Conservation (phyloP, 305 asterid species). For the Solanum hybrid region DNA sequence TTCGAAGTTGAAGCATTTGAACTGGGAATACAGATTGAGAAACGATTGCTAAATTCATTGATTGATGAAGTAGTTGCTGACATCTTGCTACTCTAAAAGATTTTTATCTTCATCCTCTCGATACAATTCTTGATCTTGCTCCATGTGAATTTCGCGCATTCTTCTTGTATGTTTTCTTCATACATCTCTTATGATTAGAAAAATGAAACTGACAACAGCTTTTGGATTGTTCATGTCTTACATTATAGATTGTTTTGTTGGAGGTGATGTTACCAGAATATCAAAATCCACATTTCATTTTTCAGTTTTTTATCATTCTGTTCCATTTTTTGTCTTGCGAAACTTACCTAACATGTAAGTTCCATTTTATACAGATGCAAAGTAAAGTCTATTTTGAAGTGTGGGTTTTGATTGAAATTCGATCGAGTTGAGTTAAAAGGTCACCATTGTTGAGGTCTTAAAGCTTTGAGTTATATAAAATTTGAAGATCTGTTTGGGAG, state of each 20-base stretch:
- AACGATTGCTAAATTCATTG: slow-evolving; percentile 52
- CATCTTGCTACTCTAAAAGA: slow-evolving; percentile 31
- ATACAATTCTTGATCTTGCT: background rate
- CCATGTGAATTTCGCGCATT: background rate
- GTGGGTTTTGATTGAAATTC: background rate
- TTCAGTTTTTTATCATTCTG: background rate
- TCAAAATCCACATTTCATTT: background rate
- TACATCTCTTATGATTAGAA: background rate
- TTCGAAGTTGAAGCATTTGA: slow-evolving; percentile 67
- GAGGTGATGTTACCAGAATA: background rate
- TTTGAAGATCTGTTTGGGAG: background rate
- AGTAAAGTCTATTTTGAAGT: background rate
- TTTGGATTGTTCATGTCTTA: background rate
- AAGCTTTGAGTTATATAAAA: background rate
- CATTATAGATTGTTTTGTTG: background rate
- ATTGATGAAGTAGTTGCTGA: slow-evolving; percentile 70
- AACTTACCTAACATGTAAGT: background rate
- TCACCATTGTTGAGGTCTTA: background rate
- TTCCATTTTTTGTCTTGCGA: background rate
- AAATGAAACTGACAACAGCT: background rate
- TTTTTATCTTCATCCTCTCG: background rate
- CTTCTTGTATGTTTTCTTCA: background rate
- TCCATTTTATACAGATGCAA: background rate
- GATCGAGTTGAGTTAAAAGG: background rate
- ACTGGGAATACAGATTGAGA: slow-evolving; percentile 60